Evolutionary conservation across 2,329 filamentous ascomycete genomes (phyloP).

Genomic region (Coniochaeta sp.): DNA sequence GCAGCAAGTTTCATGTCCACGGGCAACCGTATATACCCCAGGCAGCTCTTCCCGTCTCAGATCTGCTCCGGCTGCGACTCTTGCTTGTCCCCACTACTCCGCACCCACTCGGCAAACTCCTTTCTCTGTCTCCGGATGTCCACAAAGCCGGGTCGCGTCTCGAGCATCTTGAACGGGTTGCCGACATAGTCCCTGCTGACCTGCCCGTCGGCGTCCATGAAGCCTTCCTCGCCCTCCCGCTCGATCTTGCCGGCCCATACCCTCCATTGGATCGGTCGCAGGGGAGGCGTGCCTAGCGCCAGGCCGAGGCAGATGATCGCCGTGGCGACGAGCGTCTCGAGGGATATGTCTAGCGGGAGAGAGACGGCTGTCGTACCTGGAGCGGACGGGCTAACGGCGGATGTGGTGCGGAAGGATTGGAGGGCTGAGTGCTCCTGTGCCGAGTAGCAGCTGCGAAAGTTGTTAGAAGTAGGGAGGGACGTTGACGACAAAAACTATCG

Average conservation of each 20-base stretch:
- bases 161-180: constrained; percentile 73
- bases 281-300: constrained; percentile 65
- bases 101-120: constrained; percentile 73
- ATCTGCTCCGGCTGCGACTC: too few species aligned
- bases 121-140: constrained; percentile 77
- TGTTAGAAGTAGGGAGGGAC: neutral
- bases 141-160: constrained; percentile 77
- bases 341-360: constrained; percentile 77
- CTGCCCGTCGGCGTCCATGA: constrained; percentile 50
- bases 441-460: constrained; percentile 77
- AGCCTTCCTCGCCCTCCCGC: constrained; percentile 58
- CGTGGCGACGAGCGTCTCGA: constrained; percentile 78
- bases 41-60: neutral
- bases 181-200: constrained; percentile 63
- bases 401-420: constrained; percentile 47
- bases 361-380: constrained; percentile 27
- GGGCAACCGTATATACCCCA: neutral
- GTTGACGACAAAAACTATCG: constrained; percentile 10
- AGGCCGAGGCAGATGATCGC: constrained; percentile 77
- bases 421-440: constrained; percentile 85
- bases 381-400: constrained; percentile 34
- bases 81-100: constrained; percentile 16
- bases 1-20: neutral
- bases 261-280: constrained; percentile 80
- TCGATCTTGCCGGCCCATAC: constrained; percentile 82